Base-by-base conservation (phyloP, 495 filamentous ascomycete species). In the Astrothelium macrocarpum region DNA sequence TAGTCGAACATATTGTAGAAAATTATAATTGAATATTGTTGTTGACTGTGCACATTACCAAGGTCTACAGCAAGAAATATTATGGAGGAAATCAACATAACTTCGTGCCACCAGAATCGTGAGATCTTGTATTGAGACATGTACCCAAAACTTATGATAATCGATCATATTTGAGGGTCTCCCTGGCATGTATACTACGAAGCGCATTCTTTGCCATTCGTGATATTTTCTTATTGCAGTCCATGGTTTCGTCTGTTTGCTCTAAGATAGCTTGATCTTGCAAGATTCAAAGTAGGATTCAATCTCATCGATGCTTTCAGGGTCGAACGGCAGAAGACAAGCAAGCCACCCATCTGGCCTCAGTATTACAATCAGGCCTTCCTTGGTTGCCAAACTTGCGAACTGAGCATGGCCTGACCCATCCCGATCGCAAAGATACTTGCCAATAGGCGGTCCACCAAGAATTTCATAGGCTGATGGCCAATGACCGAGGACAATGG, bases 291-390 rank as follows among this genome's bases (percentile, higher is more conserved):
- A 56, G 16, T 56, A 56, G 5, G 49, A 56, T 29, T 20, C 29
- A 9, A 56, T 29, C 23, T 5, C 25, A 5, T 11, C 29, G 20
- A 56, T 29, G 49, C 49, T 56, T 11, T 28, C 5, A 20, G 49
- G 20, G 23, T 56, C 49, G 7, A 56, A 25, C 20, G 49, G 49
- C 10, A 56, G 49, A 56, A 56, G 20, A 9, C 23, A 56, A 1
- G 68, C 77, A 32, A 80, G 69, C 78, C 78, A 80, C 23, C 77
- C 77, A 68, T 80, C 78, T 14, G 78, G 78, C 39, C 78, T 68
- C 49, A 79, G 43, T 0, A 80, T 71, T 9, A 78, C 65, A 16
- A 80, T 64, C 18, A 68, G 74, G 5, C 78, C 77, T 34, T 67
- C 53, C 2, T 61, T 59, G 1, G 61, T 39, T 34, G 71, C 67